These are phyloP conservation scores for Penicillium herquei DNA, from an alignment of 495 filamentous ascomycete species.

Conservation along the genomic window DNA sequence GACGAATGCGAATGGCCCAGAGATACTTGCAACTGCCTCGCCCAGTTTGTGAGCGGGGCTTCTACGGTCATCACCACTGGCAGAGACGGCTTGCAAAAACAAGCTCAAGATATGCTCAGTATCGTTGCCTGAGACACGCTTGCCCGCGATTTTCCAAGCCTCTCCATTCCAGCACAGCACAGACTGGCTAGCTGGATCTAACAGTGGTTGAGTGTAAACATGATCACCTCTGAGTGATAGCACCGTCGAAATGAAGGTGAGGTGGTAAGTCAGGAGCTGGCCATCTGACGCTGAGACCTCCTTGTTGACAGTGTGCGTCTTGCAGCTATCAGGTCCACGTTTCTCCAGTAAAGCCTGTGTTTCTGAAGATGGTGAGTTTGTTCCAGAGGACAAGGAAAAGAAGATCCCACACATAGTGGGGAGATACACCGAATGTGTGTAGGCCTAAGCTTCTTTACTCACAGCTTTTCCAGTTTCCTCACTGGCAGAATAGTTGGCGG, in stretches of 20 bases:
- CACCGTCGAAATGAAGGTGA: slow-evolving; percentile 79
- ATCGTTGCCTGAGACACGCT: slow-evolving; percentile 67
- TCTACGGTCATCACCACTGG: slow-evolving; percentile 6
- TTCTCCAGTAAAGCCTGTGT: slow-evolving; percentile 43
- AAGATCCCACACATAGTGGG: slow-evolving; percentile 65
- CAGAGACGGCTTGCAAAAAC: slow-evolving; percentile 50
- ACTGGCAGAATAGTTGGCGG: too few species aligned
- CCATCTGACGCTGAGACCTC: slow-evolving; percentile 19
- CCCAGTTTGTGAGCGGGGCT: slow-evolving; percentile 39
- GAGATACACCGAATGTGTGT: neutral
- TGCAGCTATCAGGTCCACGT: slow-evolving; percentile 57
- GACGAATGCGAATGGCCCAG: slow-evolving; percentile 89
- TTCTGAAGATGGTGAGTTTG: slow-evolving; percentile 36
- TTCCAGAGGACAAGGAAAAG: slow-evolving; percentile 44
- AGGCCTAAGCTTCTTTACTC: neutral
- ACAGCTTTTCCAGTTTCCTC: too few species aligned
- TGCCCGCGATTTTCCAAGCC: slow-evolving; percentile 73
- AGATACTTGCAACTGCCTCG: slow-evolving; percentile 58
- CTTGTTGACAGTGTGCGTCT: slow-evolving; percentile 30
- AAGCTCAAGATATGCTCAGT: slow-evolving; percentile 66
- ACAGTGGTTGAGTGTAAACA: slow-evolving; percentile 71
- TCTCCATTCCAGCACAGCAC: slow-evolving; percentile 98
- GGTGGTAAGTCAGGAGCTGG: slow-evolving; percentile 31
- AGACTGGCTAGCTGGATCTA: slow-evolving; percentile 57
- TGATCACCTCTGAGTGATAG: slow-evolving; percentile 76